Conservation (phyloP, 1,139 yeast species). For the Kodamaea sp. region DNA sequence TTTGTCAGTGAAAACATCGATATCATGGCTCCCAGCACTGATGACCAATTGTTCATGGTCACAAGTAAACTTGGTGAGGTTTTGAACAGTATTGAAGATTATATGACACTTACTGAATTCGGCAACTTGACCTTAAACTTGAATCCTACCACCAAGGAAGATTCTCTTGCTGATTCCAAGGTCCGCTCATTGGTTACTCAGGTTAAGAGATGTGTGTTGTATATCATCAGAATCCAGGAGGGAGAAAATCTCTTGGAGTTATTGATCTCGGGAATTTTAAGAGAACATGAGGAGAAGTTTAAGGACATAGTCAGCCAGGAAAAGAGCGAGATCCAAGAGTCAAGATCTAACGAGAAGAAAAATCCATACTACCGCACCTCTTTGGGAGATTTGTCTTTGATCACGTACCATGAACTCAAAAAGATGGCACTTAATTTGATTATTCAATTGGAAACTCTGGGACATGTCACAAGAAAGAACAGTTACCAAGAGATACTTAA, state of each 20-base stretch:
- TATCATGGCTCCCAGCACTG: slow-evolving; percentile 46
- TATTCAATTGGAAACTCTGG: slow-evolving; percentile 71
- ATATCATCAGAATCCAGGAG: slow-evolving; percentile 79
- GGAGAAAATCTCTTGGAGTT: slow-evolving; percentile 73
- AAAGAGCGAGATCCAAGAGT: slow-evolving; percentile 26
- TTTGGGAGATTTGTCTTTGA: slow-evolving; percentile 54
- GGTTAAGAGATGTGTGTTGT: slow-evolving; percentile 77
- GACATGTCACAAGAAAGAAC: slow-evolving; percentile 63
- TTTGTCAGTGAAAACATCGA: slow-evolving; percentile 56
- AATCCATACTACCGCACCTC: slow-evolving; percentile 43
- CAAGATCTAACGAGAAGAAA: slow-evolving; percentile 24
- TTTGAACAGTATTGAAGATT: slow-evolving; percentile 40
- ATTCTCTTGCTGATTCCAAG: slow-evolving; percentile 45
- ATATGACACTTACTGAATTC: slow-evolving; percentile 42
- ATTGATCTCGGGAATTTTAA: slow-evolving; percentile 68
- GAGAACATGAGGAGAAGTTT: slow-evolving; percentile 66
- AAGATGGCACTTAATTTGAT: slow-evolving; percentile 73
- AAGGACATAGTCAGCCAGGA: slow-evolving; percentile 56
- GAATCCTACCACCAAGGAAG: slow-evolving; percentile 54
- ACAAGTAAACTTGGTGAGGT: slow-evolving; percentile 36
- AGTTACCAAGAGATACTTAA: slow-evolving; percentile 80
- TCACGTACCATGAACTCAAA: slow-evolving; percentile 76
- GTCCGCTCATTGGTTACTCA: slow-evolving; percentile 65
- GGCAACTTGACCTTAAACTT: slow-evolving; percentile 42
- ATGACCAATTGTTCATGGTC: slow-evolving; percentile 58